Evolutionary conservation across 139 green algal species (phyloP), one percentile per base, ranked within the genome.

Genomic region (Edaphochlamys debaryana): DNA sequence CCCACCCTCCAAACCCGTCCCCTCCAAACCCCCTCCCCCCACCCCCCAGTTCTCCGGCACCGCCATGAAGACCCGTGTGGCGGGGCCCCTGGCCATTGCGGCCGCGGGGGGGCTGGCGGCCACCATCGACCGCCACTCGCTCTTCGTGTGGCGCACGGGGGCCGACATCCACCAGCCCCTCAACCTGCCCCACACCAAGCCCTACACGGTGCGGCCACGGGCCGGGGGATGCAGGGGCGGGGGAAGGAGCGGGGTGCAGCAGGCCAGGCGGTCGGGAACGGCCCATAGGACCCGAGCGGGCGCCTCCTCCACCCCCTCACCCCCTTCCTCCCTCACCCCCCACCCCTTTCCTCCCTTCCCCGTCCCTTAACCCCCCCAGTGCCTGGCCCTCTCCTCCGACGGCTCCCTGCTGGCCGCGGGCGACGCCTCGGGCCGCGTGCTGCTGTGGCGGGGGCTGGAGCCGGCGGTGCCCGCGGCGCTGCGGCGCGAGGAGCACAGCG

Each of bases 371-470:
- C n/a, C n/a, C n/a, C 45, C 85, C 77, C 90, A 95, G 93, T 95
- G 93, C 50, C 70, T 93, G 11, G 93, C 94, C 0, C 79, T 97
- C 52, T 88, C 90, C 41, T 42, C 88, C 0, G 86, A 84, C 40
- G 89, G 93, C 45, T 85, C 80, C 9, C 68, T 89, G 29, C 68
- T 98, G 9, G 95, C 94, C 34, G 91, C 92, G 0, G 95, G 95
- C 22, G 95, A 98, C 74, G 82, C 77, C 6, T 91, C 69, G 1
- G 95, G 95, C 20, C 93, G 95, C 74, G 95, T 98, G 79, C 74
- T 93, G 13, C 90, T 98, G 54, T 98, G 92, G 91, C 89, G 92
- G 30, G 54, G 89, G 70, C 78, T 97, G 7, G 76, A 76, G 41
- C 38, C 70, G 3, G 69, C 69, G 0, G 70, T 94, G 50, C 79